These are phyloP conservation scores for Neurospora sp. DNA, from an alignment of 495 filamentous ascomycete species.

Conservation along the genomic window DNA sequence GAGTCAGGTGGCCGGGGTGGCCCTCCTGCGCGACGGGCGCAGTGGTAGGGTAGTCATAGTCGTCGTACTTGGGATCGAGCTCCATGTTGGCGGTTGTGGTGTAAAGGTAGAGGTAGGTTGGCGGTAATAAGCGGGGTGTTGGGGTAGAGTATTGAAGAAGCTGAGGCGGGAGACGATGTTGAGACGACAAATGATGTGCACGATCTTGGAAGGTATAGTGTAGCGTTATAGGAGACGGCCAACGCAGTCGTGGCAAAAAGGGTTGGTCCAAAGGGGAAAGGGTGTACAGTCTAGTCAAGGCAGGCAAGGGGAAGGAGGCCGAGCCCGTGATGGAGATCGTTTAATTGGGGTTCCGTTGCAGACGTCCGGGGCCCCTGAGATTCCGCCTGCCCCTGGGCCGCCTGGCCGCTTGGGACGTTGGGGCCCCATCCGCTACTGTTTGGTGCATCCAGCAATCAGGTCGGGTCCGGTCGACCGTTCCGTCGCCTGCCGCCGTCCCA, in stretches of 20 bases:
- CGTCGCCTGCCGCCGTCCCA: background rate
- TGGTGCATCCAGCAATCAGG: background rate
- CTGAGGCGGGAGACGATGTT: background rate
- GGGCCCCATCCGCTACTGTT: background rate
- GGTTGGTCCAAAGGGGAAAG: background rate
- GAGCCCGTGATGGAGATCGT: background rate
- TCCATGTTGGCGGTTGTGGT: conserved; percentile 33
- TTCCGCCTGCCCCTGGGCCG: background rate
- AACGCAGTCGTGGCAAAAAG: conserved; percentile 2
- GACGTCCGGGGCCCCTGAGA: background rate
- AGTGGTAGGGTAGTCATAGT: conserved; percentile 86
- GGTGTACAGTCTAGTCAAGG: background rate
- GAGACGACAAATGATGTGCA: background rate
- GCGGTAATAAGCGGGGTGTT: background rate
- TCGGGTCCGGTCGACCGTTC: background rate
- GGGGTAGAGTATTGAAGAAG: background rate
- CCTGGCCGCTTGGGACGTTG: background rate
- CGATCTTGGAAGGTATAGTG: background rate
- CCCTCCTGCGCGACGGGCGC: conserved; percentile 58
- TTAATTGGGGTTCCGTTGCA: conserved; percentile 3
- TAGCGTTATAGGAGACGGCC: background rate
- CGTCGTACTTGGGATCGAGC: conserved; percentile 83
- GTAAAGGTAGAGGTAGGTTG: conserved; percentile 12
- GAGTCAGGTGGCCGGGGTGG: conserved; percentile 82
- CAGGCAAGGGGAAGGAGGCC: background rate